These are phyloP conservation scores for Quercus phellos DNA, from an alignment of 331 rosid species.

Conservation along the genomic window DNA sequence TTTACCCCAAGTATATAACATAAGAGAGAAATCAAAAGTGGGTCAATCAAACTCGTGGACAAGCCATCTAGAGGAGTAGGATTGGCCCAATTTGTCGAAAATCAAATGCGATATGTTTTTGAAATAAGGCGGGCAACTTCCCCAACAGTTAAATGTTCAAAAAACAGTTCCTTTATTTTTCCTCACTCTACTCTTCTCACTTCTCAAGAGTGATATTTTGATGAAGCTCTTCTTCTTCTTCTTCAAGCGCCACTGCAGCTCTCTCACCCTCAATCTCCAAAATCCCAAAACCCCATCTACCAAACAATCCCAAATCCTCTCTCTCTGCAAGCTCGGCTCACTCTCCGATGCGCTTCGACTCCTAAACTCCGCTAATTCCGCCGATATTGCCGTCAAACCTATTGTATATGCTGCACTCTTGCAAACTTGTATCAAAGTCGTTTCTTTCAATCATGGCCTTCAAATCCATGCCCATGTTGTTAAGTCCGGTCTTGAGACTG, in stretches of 20 bases:
- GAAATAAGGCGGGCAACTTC: too few species aligned
- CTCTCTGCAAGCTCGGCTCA: constrained; percentile 36
- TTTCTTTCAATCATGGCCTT: constrained; percentile 48
- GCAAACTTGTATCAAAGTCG: constrained; percentile 46
- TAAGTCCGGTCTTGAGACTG: constrained; percentile 65
- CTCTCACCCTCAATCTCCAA: constrained; percentile 19
- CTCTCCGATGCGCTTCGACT: constrained; percentile 41
- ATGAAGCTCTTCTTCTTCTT: constrained; percentile 33
- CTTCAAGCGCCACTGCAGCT: constrained; percentile 43
- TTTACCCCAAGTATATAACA: too few species aligned
- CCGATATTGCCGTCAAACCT: constrained; percentile 36
- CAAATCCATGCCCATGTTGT: constrained; percentile 61
- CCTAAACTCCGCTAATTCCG: constrained; percentile 39
- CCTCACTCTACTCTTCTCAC: too few species aligned
- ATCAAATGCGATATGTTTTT: too few species aligned
- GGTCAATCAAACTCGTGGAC: too few species aligned
- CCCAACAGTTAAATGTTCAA: too few species aligned
- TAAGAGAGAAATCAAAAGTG: too few species aligned
- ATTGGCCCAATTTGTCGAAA: too few species aligned
- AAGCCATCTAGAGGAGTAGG: too few species aligned
- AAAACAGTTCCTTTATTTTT: too few species aligned
- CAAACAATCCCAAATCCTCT: constrained; percentile 39
- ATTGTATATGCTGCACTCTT: constrained; percentile 61
- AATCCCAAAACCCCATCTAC: constrained; percentile 11
- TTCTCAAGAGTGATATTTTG: neutral